Base-by-base conservation (phyloP, 2,329 filamentous ascomycete genomes). In the Neurospora sp. region DNA sequence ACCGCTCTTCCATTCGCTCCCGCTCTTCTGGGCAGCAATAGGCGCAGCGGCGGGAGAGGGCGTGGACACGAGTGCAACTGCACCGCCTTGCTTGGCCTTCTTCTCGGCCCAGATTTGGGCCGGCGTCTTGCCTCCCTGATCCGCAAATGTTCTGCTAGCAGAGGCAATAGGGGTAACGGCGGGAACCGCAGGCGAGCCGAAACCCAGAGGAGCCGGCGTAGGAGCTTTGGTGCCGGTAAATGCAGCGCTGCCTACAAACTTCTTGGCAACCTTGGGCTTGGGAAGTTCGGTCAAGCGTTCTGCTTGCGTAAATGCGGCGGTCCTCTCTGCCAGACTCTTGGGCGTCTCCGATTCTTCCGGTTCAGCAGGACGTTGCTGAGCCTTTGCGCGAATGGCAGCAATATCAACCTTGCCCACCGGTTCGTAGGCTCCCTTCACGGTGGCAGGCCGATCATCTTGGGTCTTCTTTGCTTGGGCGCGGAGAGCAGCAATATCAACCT, bases 21-120 rank as follows among this genome's bases (percentile, higher is more conserved):
- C 93, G 76, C 91, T 96, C 77, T 86, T 84, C 79, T 97, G 93
- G 68, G 85, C 84, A 68, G 84, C 79, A 39, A 93, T 82, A 0
- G 89, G 86, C 52, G 87, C 81, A n/a, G 86, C 77, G 2, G 80
- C 76, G 7, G 81, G 73, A 33, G 81, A 77, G 62, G 86, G 78
- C 23, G 83, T 79, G 68, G 84, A 79, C 38, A 83, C 81, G 67
- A 85, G 82, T 68, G 78, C 82, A 69, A 70, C 75, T 52, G 82
- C 83, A 66, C 87, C 90, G 68, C 90, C 86, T 79, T 96, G 89
- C 72, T 89, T 90, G 43, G 92, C 95, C 84, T 98, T 98, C 84
- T 94, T 97, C 84, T 99, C 96, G 0, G 95, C 95, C 96, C 96
- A 99, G 42, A 97, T 82, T 80, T 99, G 96, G 38, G 96, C 94